Evolutionary conservation across 2,329 filamentous ascomycete species (phyloP).

Genomic region (Cordyceps javanica): DNA sequence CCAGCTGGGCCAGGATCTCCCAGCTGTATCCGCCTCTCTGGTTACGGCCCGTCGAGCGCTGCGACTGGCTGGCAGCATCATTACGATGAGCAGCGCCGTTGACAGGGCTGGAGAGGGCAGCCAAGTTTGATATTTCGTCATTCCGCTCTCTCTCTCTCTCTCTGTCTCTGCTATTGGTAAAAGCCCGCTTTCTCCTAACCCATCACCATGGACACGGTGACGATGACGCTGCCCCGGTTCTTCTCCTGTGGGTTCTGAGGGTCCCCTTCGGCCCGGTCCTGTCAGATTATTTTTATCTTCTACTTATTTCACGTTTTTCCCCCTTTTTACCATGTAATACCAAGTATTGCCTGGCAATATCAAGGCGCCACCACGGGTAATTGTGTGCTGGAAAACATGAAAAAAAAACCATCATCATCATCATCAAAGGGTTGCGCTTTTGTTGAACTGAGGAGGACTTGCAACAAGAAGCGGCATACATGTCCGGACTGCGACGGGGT

Average conservation of each 20-base stretch:
- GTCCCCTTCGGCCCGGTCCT: no score
- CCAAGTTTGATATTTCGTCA: neutral
- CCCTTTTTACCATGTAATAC: neutral
- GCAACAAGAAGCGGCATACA: no score
- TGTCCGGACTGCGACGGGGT: no score
- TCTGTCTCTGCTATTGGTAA: no score
- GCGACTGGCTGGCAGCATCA: neutral
- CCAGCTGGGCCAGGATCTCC: constrained; percentile 4
- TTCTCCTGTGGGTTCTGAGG: no score
- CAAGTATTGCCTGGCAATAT: neutral
- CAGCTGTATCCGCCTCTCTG: neutral
- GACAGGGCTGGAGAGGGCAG: neutral
- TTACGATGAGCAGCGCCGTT: neutral
- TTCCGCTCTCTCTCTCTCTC: neutral
- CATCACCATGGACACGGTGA: neutral
- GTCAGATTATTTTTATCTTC: neutral
- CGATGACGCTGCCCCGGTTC: neutral
- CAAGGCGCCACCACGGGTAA: no score
- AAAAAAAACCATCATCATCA: no score
- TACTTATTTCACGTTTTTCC: no score
- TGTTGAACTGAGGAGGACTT: no score
- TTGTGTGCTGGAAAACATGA: no score
- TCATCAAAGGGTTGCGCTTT: neutral
- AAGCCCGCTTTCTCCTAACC: neutral
- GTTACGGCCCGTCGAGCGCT: neutral